These are phyloP conservation scores for Aspergillus saccharolyticus DNA, from an alignment of 495 filamentous ascomycete genomes.

Conservation along the genomic window DNA sequence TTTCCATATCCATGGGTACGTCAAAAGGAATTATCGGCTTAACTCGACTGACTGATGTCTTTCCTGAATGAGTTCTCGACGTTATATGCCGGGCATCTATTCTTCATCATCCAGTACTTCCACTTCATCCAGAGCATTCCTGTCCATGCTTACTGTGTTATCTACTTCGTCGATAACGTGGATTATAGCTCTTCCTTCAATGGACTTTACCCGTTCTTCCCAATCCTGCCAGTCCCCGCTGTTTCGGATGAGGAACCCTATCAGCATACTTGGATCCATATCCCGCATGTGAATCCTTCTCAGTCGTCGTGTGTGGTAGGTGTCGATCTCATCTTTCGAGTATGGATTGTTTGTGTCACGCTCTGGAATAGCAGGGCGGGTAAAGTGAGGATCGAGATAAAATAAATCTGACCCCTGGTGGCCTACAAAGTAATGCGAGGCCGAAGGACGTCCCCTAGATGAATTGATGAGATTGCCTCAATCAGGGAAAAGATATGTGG, in stretches of 20 bases:
- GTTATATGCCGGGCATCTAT: conserved; percentile 6
- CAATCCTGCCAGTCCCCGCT: conserved; percentile 81
- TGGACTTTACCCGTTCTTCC: conserved; percentile 61
- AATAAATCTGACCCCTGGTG: conserved; percentile 85
- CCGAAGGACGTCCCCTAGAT: conserved; percentile 79
- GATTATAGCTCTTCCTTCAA: conserved; percentile 77
- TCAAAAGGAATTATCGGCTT: too few species aligned
- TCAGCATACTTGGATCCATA: conserved; percentile 98
- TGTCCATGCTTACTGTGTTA: conserved; percentile 50
- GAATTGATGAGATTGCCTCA: conserved; percentile 1
- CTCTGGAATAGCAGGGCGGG: conserved; percentile 61
- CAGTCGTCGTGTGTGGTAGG: conserved; percentile 81
- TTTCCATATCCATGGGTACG: conserved; percentile 35
- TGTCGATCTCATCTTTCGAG: conserved; percentile 66
- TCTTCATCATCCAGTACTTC: conserved; percentile 74
- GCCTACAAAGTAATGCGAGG: conserved; percentile 96
- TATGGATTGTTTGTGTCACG: conserved; percentile 48
- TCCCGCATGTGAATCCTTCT: conserved; percentile 79
- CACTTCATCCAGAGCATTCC: conserved; percentile 81
- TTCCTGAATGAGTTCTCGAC: too few species aligned
- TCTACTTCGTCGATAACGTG: conserved; percentile 65
- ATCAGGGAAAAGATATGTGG: background rate
- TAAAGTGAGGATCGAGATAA: conserved; percentile 91
- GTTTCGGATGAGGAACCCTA: conserved; percentile 86
- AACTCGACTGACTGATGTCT: too few species aligned